Evolutionary conservation across 129 eudicot genomes (phyloP).

Genomic region (Kitagawia praeruptora): DNA sequence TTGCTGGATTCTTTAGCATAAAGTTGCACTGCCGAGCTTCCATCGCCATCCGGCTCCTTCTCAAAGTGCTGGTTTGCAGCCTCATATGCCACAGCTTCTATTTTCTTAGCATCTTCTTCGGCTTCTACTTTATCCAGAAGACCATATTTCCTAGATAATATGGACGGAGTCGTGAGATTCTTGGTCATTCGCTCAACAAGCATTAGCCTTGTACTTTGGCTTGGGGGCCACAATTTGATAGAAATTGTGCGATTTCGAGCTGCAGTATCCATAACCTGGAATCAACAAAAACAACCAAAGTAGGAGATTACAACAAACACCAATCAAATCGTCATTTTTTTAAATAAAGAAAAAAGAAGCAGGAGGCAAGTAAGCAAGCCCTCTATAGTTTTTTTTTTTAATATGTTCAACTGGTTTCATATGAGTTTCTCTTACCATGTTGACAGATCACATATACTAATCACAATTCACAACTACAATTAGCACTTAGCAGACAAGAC

Average conservation of each 20-base stretch:
- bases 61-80: constrained; percentile 52
- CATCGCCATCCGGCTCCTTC: constrained; percentile 68
- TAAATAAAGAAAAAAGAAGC: neutral
- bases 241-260: constrained; percentile 25
- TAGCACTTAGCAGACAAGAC: neutral
- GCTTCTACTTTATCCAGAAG: constrained; percentile 60
- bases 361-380: neutral
- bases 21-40: constrained; percentile 55
- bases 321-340: neutral
- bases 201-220: constrained; percentile 45
- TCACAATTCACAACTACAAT: neutral
- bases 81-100: constrained; percentile 51
- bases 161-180: constrained; percentile 59
- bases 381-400: neutral
- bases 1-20: constrained; percentile 68
- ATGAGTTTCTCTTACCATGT: neutral
- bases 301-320: neutral
- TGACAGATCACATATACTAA: neutral
- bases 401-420: neutral
- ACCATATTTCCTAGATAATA: constrained; percentile 62
- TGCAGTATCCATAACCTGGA: constrained; percentile 50
- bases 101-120: constrained; percentile 52
- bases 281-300: neutral
- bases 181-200: constrained; percentile 58
- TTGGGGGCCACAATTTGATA: constrained; percentile 70